Evolutionary conservation across 2,329 filamentous ascomycete genomes (phyloP).

Genomic region (Xylaria sp.): DNA sequence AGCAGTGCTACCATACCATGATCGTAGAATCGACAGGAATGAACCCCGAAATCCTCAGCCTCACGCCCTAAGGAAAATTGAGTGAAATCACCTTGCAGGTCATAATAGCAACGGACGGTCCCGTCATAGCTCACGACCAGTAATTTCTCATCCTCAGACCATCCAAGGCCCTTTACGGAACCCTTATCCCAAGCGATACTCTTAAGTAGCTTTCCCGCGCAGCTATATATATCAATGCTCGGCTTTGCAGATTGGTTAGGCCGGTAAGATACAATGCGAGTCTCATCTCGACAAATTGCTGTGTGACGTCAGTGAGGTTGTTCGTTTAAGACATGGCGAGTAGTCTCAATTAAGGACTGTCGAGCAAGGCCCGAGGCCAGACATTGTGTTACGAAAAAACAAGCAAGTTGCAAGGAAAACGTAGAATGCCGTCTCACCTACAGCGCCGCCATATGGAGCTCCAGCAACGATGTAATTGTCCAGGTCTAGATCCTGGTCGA

Average conservation of each 20-base stretch:
- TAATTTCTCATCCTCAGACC: constrained; percentile 95
- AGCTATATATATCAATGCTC: constrained; percentile 94
- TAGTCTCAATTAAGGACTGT: not conserved
- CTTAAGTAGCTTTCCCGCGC: constrained; percentile 86
- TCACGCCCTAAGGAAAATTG: constrained; percentile 93
- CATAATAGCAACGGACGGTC: constrained; percentile 88
- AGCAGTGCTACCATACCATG: constrained; percentile 93
- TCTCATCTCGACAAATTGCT: constrained; percentile 91
- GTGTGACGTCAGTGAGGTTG: constrained; percentile 45
- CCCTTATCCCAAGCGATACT: constrained; percentile 93
- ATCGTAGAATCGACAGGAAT: constrained; percentile 91
- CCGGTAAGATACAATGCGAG: constrained; percentile 82
- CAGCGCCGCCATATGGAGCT: constrained; percentile 91
- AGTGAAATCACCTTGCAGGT: constrained; percentile 93
- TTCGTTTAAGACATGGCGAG: not conserved
- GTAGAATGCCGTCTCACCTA: constrained; percentile 71
- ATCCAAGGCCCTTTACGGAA: constrained; percentile 86
- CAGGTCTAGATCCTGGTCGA: constrained; percentile 91
- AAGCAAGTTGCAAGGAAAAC: constrained; percentile 2
- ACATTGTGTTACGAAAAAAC: not conserved
- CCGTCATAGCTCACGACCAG: constrained; percentile 90
- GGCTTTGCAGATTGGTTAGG: constrained; percentile 78
- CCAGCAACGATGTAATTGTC: constrained; percentile 93
- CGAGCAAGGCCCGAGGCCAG: not conserved
- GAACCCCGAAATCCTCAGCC: constrained; percentile 87